Evolutionary conservation across 441 rosid genomes (phyloP), one percentile per base, ranked within the genome.

Genomic region (Omphalea diandra): DNA sequence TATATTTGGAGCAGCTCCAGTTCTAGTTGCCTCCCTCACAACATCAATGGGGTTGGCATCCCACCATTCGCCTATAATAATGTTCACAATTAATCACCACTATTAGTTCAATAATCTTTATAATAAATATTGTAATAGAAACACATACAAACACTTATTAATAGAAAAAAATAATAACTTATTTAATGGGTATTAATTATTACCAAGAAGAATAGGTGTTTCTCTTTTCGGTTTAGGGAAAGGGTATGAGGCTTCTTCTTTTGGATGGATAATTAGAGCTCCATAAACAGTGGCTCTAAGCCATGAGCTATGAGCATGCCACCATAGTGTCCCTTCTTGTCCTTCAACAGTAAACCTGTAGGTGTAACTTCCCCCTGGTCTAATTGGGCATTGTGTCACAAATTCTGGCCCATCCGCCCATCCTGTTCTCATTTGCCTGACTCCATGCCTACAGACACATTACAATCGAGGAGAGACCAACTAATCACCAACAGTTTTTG

Each of bases 231-330:
- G 97, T 74, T 75, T 83, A 38, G 88, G 74, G 70, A 89, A 91
- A 20, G 96, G 97, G 49, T 91, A 91, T 9, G 88, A 64, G 22
- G 85, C 75, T 36, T 90, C 96, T 75, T 72, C 76, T 73, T 63
- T 76, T 3, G 98, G 97, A 52, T 77, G 80, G 63, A 93, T 83
- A 64, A 91, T 83, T 12, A 93, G 81, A 61, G 93, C 97, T 27
- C 98, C 98, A 65, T 89, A 87, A 69, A 93, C 96, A 1, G 96
- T 91, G 50, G 98, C 97, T 80, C 97, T 77, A 40, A 93, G 96
- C 98, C 98, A 93, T 0, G 96, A 88, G 77, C 98, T 93, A 47
- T 93, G 98, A 53, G 97, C 97, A 65, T 93, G 98, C 98, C 98
- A 93, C 98, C 98, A 93, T 18, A 93, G 65, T 0, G 98, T 93